Conservation (phyloP, 495 filamentous ascomycete genomes). For the Annulohypoxylon nitens region DNA sequence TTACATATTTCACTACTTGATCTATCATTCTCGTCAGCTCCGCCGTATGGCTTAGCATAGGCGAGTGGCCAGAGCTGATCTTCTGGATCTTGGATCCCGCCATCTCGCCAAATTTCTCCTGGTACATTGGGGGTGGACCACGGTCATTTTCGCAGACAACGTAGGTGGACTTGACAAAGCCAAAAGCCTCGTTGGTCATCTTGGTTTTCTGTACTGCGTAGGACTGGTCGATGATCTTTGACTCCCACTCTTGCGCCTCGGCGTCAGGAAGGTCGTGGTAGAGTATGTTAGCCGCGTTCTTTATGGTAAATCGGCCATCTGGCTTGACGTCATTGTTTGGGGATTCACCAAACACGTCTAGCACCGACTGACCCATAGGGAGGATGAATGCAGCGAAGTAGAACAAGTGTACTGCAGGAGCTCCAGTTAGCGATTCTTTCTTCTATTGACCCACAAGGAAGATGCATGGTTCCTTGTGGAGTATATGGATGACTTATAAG, state of each 20-base stretch:
- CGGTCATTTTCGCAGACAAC: slow-evolving; percentile 51
- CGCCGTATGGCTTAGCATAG: no score
- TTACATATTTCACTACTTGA: no score
- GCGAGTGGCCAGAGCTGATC: background rate
- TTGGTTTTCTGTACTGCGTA: slow-evolving; percentile 49
- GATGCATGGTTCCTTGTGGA: no score
- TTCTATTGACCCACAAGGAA: no score
- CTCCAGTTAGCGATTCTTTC: no score
- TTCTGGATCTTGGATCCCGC: slow-evolving; percentile 23
- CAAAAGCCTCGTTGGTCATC: slow-evolving; percentile 48
- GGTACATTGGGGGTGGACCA: slow-evolving; percentile 2
- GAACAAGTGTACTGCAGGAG: no score
- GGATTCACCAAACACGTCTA: slow-evolving; percentile 27
- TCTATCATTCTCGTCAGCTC: no score
- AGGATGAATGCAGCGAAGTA: no score
- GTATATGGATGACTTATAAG: no score
- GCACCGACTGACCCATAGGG: background rate
- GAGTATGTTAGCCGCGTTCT: slow-evolving; percentile 37
- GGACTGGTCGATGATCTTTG: slow-evolving; percentile 50
- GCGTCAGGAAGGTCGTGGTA: slow-evolving; percentile 48
- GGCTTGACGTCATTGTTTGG: slow-evolving; percentile 41
- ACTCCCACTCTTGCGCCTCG: slow-evolving; percentile 49
- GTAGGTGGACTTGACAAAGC: slow-evolving; percentile 49
- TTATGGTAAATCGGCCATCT: slow-evolving; percentile 31
- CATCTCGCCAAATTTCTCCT: slow-evolving; percentile 40